Base-by-base conservation (phyloP, 2,329 filamentous ascomycete species). In the Diaporthe capsici region DNA sequence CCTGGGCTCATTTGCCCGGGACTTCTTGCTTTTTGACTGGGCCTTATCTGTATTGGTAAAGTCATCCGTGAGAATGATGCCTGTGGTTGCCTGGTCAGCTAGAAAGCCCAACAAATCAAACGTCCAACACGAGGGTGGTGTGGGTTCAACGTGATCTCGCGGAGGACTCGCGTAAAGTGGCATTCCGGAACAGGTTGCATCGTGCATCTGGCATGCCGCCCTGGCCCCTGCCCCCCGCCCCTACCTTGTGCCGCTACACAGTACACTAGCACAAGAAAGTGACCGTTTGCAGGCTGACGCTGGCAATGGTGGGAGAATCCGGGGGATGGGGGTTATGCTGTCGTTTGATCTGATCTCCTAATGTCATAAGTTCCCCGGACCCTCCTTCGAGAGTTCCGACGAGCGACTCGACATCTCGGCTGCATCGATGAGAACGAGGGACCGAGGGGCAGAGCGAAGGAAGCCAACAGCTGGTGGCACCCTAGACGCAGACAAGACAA, bases 101-200 rank as follows among this genome's bases (percentile, higher is more conserved):
- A 34, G 55, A 34, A 37, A 17, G 17, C 60, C 77, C 78, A 78
- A 79, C 78, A 78, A 80, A 75, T 73, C 73, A 73, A 71, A 51
- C 42, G 53, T 39, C 20, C 71, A 74, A 60, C 74, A 75, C 70
- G 77, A 79, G 76, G 77, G 77, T 71, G 78, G 77, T 76, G 78
- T 77, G 77, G 72, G 70, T 74, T 77, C 47, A 77, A 81, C 79
- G 77, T 80, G 79, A 78, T 73, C 75, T 76, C 77, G 79, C 78
- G 79, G 78, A 78, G 78, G 77, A 75, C 78, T 80, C 80, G 81
- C 78, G 81, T 82, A 81, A 80, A 82, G 81, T 82, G 81, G 78
- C 81, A 80, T 78, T 78, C 72, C 44, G 70, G 53, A 71, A 70
- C 65, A 53, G 55, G 76, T 75, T 76, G 76, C 65, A 74, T 60